Evolutionary conservation across 2,329 filamentous ascomycete species (phyloP), one percentile per base, ranked within the genome.

Genomic region (Ambrosiella cleistominuta): DNA sequence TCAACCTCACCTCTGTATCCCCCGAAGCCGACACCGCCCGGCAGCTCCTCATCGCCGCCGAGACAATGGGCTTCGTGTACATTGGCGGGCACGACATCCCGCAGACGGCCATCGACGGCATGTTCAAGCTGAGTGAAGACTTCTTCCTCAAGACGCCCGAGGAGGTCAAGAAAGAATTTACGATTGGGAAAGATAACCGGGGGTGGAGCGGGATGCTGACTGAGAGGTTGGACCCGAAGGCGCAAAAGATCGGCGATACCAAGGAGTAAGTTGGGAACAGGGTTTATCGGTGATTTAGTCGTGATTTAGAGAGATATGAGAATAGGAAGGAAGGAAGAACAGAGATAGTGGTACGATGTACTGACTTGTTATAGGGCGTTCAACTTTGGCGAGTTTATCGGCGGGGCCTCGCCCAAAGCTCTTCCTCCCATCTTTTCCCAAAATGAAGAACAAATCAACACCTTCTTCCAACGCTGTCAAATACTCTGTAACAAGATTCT

Each of bases 171-270:
- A 72, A 81, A 61, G 72, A 74, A 65, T 95, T 83, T 66, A 79
- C 78, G 9, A 95, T 96, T 62, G 76, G 81, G 64, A 81, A 81
- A 36, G 76, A 93, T 73, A 97, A 97, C 66, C 80, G 82, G 47
- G 93, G 91, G 60, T 98, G 90, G 89, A 80, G 86, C 1, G 82
- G 81, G 13, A 90, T 95, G 85, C 85, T 91, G 65, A 81, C 81
- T 11, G 91, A 98, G 71, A 91, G 85, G 0, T 73, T 97, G 9
- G 91, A 97, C 67, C 88, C 90, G 2, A 81, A 82, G 64, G 81
- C 82, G 58, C 89, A 96, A 69, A 81, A 82, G 69, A 75, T 82
- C 38, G 87, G 88, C 13, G 89, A 95, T 66, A 88, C 88, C 64
- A 95, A 95, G 75, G 88, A 95, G 87, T 90, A 70, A 65, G 72